phyloP scores from a whole-genome alignment of 108 stramenopile species.

The Nitzschia sp. region DNA sequence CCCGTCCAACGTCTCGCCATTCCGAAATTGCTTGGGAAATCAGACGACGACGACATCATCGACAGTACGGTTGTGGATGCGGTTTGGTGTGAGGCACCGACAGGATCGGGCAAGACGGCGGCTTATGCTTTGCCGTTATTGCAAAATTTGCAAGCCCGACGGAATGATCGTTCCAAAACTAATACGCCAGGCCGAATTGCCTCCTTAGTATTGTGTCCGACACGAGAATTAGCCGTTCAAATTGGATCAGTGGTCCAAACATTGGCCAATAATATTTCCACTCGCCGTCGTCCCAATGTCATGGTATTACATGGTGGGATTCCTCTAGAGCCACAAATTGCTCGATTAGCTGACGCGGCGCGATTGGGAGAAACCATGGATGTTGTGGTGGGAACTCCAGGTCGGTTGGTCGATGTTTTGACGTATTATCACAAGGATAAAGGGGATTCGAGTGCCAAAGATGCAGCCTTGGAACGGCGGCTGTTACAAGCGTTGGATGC shows the following conservation, averaged over 20 bases:
- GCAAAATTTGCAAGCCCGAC: constrained; percentile 37
- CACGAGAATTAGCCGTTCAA: constrained; percentile 93
- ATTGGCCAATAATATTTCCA: constrained; percentile 45
- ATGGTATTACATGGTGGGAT: constrained; percentile 68
- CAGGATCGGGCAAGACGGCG: constrained; percentile 91
- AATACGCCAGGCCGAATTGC: constrained; percentile 37
- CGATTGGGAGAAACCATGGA: constrained; percentile 54
- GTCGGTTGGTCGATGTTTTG: constrained; percentile 91
- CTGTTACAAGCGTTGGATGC: constrained; percentile 68
- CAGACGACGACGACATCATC: background rate
- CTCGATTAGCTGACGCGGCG: constrained; percentile 45
- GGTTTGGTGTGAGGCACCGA: constrained; percentile 76
- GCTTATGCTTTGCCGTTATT: constrained; percentile 91
- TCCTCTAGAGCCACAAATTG: constrained; percentile 59
- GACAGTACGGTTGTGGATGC: constrained; percentile 20
- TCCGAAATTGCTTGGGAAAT: constrained; percentile 55
- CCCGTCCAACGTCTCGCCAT: constrained; percentile 71
- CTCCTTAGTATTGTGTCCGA: constrained; percentile 87
- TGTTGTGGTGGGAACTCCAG: constrained; percentile 95
- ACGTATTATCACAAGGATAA: constrained; percentile 33
- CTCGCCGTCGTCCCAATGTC: constrained; percentile 4
- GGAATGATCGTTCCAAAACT: background rate
- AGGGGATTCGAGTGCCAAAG: constrained; percentile 36
- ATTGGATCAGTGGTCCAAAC: constrained; percentile 58
- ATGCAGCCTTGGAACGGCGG: constrained; percentile 61